A percentile compares a stretch with the other conserved stretches of the same genome.
These are phyloP conservation scores for Phellinidium pouzarii DNA, from an alignment of 1,284 basidiomycete species.

Conservation along the genomic window DNA sequence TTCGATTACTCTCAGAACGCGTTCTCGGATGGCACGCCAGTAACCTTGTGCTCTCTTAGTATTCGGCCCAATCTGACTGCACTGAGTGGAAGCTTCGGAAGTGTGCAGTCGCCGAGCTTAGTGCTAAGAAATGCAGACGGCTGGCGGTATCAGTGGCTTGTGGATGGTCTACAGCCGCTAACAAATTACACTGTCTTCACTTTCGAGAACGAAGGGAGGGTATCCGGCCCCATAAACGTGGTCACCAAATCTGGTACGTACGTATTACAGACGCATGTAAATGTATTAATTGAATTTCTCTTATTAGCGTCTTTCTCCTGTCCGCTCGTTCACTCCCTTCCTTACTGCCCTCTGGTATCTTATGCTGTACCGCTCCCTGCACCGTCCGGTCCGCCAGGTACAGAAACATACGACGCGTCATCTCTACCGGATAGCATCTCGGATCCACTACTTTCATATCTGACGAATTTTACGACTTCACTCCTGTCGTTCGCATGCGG, in stretches of 20 bases:
- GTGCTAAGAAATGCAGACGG: slow-evolving; percentile 52
- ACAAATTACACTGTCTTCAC: slow-evolving; percentile 72
- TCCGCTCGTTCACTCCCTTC: slow-evolving; percentile 61
- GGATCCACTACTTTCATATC: slow-evolving; percentile 45
- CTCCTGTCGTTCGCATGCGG: slow-evolving; percentile 74
- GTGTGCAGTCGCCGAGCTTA: slow-evolving; percentile 29
- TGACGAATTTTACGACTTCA: slow-evolving; percentile 69
- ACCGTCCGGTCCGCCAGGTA: slow-evolving; percentile 29
- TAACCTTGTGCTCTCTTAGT: slow-evolving; percentile 54
- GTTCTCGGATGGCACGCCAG: slow-evolving; percentile 37
- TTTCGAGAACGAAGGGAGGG: slow-evolving; percentile 43
- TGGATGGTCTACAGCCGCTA: slow-evolving; percentile 47
- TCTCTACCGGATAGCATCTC: slow-evolving; percentile 47
- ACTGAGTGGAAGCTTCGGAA: slow-evolving; percentile 20
- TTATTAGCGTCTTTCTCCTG: slow-evolving; percentile 60
- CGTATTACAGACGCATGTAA: neutral
- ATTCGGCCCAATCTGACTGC: slow-evolving; percentile 31
- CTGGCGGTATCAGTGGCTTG: slow-evolving; percentile 63
- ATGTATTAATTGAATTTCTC: slow-evolving; percentile 9
- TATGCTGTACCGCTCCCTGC: slow-evolving; percentile 64
- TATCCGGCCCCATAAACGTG: slow-evolving; percentile 59
- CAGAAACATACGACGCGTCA: slow-evolving; percentile 39
- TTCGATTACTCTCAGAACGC: slow-evolving; percentile 21
- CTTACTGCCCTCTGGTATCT: slow-evolving; percentile 65
- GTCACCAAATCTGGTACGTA: slow-evolving; percentile 60